Evolutionary conservation across 495 filamentous ascomycete genomes (phyloP).

Genomic region (Podospora appendiculata): DNA sequence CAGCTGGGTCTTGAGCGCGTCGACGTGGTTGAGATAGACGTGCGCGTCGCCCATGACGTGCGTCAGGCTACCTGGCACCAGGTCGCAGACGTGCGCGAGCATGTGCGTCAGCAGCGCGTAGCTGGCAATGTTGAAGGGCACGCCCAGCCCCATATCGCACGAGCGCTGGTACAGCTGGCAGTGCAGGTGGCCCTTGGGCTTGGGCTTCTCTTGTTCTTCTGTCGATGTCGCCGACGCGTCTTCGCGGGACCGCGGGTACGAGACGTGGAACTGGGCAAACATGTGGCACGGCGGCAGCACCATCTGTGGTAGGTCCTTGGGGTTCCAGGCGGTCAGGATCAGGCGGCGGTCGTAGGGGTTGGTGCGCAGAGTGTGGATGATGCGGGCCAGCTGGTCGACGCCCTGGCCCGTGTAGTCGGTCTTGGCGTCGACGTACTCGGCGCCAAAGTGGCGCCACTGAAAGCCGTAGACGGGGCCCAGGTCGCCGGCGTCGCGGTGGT

Average conservation of each 20-base stretch:
- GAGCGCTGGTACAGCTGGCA: slow-evolving; percentile 89
- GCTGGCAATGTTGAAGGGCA: slow-evolving; percentile 94
- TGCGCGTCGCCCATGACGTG: slow-evolving; percentile 97
- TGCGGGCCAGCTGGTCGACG: slow-evolving; percentile 82
- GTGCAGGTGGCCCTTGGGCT: slow-evolving; percentile 59
- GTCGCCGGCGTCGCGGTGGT: slow-evolving; percentile 74
- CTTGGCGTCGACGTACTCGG: slow-evolving; percentile 69
- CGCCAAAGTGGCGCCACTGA: slow-evolving; percentile 98
- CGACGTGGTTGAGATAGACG: slow-evolving; percentile 88
- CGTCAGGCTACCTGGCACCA: slow-evolving; percentile 75
- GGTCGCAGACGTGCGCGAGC: slow-evolving; percentile 75
- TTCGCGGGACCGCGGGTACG: slow-evolving; percentile 46
- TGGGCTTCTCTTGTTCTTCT: slow-evolving; percentile 29
- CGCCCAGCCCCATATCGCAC: slow-evolving; percentile 94
- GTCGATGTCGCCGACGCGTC: no score
- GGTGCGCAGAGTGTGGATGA: slow-evolving; percentile 71
- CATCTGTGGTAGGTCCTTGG: slow-evolving; percentile 78
- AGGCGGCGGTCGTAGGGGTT: slow-evolving; percentile 85
- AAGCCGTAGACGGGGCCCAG: slow-evolving; percentile 96
- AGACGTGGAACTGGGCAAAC: slow-evolving; percentile 98
- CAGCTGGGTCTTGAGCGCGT: slow-evolving; percentile 74
- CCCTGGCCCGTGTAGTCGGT: slow-evolving; percentile 84
- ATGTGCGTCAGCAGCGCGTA: slow-evolving; percentile 93
- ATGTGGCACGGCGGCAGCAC: slow-evolving; percentile 95
- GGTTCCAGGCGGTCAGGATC: slow-evolving; percentile 91